Base-by-base conservation (phyloP, 768 basidiomycete genomes). In the Panaeolus cyanescens region DNA sequence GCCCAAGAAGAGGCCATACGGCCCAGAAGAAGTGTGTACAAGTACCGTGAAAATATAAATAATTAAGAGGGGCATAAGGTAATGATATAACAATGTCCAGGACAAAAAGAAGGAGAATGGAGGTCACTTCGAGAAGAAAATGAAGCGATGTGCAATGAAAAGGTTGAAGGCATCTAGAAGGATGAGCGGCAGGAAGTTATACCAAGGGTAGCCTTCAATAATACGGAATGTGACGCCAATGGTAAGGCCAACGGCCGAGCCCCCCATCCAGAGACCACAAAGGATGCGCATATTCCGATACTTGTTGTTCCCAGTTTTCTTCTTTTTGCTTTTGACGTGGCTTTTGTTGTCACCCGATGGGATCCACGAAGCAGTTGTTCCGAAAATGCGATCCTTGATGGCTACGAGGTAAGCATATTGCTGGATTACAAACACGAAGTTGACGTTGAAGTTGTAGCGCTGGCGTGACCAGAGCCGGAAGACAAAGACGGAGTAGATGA, bases 351-450 rank as follows among this genome's bases (percentile, higher is more conserved):
- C 70, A 5, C 69, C 72, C 15, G 70, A 69, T 2, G 71, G 68
- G 19, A 70, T 69, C 72, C 72, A 71, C 34, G 59, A 61, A 2
- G 70, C 69, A n/a, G 71, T 71, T 1, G 72, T 71, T 9, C 66
- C 63, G 50, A 68, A 67, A 30, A 71, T 59, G 7, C 70, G 66
- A 59, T 71, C 69, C 56, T 72, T 70, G 62, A 71, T 67, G 33
- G 70, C 70, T 68, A 72, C 70, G 33, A 71, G 59, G 56, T 71
- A 72, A 36, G 71, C 67, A 50, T 69, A 70, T 59, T 72, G 71
- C 34, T 72, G 71, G 54, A 70, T 68, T 15, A 65, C 62, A 62
- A 67, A 72, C 20, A 69, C 68, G 58, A 67, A 71, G 34, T 67
- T 69, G 60, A 67, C 66, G 62, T 69, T 70, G 61, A 63, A 68